These are phyloP conservation scores for Eucalyptus cladocalyx DNA, from an alignment of 345 rosid species.

Conservation along the genomic window DNA sequence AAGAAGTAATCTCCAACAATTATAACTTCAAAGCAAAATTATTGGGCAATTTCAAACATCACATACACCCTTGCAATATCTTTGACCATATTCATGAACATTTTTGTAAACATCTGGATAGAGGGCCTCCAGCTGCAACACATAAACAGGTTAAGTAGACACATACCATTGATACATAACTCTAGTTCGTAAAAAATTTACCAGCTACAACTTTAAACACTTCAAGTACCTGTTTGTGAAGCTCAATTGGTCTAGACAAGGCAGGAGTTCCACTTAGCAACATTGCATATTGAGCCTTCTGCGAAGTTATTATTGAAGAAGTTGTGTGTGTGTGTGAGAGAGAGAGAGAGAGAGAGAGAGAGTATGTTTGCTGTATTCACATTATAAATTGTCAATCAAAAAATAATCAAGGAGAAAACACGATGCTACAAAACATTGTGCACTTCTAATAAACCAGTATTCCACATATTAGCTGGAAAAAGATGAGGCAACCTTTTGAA, in stretches of 20 bases:
- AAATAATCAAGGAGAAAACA: not conserved
- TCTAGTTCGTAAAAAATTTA: not conserved
- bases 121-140: constrained; percentile 80
- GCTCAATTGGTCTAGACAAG: constrained; percentile 91
- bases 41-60: not conserved
- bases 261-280: constrained; percentile 98
- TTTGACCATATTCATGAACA: constrained; percentile 77
- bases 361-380: not conserved
- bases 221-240: constrained; percentile 70
- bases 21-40: not conserved
- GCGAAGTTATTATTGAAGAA: not conserved
- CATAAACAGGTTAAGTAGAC: not conserved
- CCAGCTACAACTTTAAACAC: not conserved
- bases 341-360: not conserved
- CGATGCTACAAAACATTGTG: not conserved
- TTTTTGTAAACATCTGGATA: constrained; percentile 75
- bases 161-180: not conserved
- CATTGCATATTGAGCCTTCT: constrained; percentile 86
- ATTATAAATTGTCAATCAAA: not conserved
- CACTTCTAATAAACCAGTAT: not conserved
- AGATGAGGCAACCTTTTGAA: not conserved
- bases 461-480: not conserved
- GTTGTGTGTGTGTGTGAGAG: not conserved
- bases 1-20: not conserved
- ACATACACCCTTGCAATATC: constrained; percentile 92